These are phyloP conservation scores for Fusarium irregulare DNA, from an alignment of 2,329 filamentous ascomycete species.

Conservation along the genomic window DNA sequence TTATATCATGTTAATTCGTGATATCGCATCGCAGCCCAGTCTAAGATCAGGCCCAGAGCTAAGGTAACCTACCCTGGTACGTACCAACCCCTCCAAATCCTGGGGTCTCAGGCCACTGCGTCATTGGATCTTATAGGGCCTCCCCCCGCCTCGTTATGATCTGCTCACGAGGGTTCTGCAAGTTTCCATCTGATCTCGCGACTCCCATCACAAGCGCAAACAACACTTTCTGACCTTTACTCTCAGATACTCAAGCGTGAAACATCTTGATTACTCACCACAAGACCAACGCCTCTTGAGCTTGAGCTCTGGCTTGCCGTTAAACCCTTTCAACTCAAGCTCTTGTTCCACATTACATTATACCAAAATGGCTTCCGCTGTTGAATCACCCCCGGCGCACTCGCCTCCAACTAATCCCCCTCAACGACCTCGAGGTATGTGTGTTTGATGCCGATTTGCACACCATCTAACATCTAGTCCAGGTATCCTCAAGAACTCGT, in stretches of 20 bases:
- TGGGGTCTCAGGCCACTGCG: constrained; percentile 39
- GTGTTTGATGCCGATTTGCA: neutral
- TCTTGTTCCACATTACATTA: constrained; percentile 17
- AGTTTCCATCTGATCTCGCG: constrained; percentile 35
- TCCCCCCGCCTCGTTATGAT: constrained; percentile 37
- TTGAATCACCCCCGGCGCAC: constrained; percentile 55
- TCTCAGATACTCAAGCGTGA: neutral
- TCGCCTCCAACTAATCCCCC: constrained; percentile 55
- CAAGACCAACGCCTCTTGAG: constrained; percentile 19
- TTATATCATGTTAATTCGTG: neutral
- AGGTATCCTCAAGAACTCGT: constrained; percentile 97
- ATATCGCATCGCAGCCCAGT: neutral
- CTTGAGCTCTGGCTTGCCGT: constrained; percentile 22
- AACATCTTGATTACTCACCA: constrained; percentile 8
- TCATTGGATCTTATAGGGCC: constrained; percentile 37
- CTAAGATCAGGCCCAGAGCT: neutral
- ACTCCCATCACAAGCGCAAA: constrained; percentile 39
- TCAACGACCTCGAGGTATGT: constrained; percentile 60
- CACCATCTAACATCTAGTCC: neutral
- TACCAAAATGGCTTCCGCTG: constrained; percentile 56
- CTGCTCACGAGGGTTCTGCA: constrained; percentile 42
- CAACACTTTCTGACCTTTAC: neutral
- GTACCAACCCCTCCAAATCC: constrained; percentile 33
- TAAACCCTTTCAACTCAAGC: constrained; percentile 32
- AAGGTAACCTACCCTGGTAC: constrained; percentile 14